phyloP scores from a whole-genome alignment of 2,329 filamentous ascomycete species.

The Huntiella omanensis region DNA sequence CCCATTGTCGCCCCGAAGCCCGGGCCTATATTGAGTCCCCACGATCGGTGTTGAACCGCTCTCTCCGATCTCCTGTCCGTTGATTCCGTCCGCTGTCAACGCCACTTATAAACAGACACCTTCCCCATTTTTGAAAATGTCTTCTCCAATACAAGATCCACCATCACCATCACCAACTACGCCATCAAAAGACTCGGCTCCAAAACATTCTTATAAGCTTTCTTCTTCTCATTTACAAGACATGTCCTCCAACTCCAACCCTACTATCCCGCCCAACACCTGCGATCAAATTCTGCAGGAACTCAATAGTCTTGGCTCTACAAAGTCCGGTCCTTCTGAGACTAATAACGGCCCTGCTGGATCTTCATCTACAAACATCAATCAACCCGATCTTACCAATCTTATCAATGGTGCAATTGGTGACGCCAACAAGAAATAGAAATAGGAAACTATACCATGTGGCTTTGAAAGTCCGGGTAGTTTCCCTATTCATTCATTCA shows the following conservation, averaged over 20 bases:
- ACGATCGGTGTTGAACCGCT: no score
- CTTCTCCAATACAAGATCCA: no score
- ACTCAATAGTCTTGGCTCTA: not conserved
- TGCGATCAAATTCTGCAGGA: slow-evolving; percentile 10
- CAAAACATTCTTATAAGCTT: not conserved
- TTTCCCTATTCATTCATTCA: not conserved
- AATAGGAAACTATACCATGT: not conserved
- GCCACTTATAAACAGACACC: not conserved
- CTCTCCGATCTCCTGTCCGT: no score
- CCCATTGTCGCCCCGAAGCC: no score
- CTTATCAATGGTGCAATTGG: slow-evolving; percentile 9
- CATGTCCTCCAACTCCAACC: slow-evolving; percentile 4
- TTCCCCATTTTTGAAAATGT: not conserved
- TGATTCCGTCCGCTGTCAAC: no score
- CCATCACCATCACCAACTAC: not conserved
- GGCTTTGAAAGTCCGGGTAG: not conserved
- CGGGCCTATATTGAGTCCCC: no score
- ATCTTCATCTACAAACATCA: slow-evolving; percentile 6
- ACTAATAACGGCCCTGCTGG: slow-evolving; percentile 3
- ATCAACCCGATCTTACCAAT: slow-evolving; percentile 7
- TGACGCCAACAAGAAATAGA: slow-evolving; percentile 2
- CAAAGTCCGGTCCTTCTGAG: slow-evolving; percentile 5
- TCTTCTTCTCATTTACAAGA: not conserved
- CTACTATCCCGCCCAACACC: slow-evolving; percentile 8
- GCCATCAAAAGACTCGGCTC: no score